Evolutionary conservation across 163 green algal genomes (phyloP).

Genomic region (Coccomyxa subellipsoidea): DNA sequence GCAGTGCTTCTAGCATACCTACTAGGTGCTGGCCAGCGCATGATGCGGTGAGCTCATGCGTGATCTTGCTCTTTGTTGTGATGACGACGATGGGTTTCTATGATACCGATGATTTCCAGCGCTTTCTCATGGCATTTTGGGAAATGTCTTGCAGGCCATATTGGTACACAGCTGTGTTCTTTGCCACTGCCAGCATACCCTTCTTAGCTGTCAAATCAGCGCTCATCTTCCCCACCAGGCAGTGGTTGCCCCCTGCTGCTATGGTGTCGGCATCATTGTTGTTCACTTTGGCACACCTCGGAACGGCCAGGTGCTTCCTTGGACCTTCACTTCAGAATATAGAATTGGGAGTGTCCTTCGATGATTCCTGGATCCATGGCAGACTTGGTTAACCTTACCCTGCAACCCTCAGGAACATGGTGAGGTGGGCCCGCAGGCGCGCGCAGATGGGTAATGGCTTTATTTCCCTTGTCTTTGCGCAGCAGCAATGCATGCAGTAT

Average conservation of each 20-base stretch:
- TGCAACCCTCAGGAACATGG: neutral
- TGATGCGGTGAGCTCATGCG: neutral
- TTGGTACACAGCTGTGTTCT: neutral
- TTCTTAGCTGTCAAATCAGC: neutral
- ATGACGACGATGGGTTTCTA: neutral
- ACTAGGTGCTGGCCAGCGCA: neutral
- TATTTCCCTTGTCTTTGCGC: too few species aligned
- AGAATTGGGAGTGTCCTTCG: too few species aligned
- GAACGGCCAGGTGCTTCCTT: neutral
- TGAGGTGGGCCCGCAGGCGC: neutral
- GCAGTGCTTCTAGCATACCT: neutral
- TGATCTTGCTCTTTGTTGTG: neutral
- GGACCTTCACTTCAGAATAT: neutral
- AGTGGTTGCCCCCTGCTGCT: neutral
- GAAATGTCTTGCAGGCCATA: neutral
- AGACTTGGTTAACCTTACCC: too few species aligned
- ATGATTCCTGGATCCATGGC: too few species aligned
- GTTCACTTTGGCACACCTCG: neutral
- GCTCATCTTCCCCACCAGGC: neutral
- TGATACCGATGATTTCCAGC: neutral
- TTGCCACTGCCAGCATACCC: neutral
- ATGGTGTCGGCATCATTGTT: neutral
- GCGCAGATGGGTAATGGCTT: neutral
- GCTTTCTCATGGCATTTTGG: neutral
- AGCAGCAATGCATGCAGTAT: too few species aligned